Conservation (phyloP, 768 basidiomycete species). For the Cystobasidium tubakii region DNA sequence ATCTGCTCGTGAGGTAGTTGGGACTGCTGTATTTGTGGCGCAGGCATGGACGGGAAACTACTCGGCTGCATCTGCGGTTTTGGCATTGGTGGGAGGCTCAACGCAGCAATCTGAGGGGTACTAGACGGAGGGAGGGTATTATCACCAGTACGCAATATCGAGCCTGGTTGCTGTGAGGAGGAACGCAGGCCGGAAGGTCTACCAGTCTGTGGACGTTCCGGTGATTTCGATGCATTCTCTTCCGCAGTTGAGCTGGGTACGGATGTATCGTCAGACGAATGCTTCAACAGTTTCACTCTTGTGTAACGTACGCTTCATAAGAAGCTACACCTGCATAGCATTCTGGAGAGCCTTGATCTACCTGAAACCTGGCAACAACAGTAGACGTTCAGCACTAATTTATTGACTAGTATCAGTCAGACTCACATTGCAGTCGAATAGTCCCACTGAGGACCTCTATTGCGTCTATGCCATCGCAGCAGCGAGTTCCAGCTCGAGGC, state of each 20-base stretch:
- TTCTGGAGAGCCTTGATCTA: slow-evolving; percentile 26
- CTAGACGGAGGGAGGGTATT: background rate
- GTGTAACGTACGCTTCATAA: background rate
- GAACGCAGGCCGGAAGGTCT: background rate
- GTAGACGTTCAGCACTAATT: background rate
- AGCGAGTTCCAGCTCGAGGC: slow-evolving; percentile 35
- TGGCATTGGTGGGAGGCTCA: background rate
- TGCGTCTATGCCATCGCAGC: slow-evolving; percentile 28
- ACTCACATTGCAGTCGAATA: slow-evolving; percentile 30
- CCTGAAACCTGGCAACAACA: slow-evolving; percentile 18
- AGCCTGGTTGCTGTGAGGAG: background rate
- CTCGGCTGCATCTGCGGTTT: background rate
- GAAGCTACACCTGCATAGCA: slow-evolving; percentile 27
- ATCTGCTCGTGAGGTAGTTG: background rate
- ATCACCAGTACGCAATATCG: background rate
- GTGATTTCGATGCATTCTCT: background rate
- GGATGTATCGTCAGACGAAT: background rate
- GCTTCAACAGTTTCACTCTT: background rate
- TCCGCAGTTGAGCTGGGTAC: background rate
- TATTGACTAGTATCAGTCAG: too few relatives aligned
- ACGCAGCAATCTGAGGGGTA: background rate
- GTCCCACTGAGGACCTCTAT: slow-evolving; percentile 35
- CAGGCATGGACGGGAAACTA: background rate
- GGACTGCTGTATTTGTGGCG: background rate
- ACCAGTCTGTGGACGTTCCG: background rate